Conservation (phyloP, 495 filamentous ascomycete species). For the Aspergillus coremiiformis region DNA sequence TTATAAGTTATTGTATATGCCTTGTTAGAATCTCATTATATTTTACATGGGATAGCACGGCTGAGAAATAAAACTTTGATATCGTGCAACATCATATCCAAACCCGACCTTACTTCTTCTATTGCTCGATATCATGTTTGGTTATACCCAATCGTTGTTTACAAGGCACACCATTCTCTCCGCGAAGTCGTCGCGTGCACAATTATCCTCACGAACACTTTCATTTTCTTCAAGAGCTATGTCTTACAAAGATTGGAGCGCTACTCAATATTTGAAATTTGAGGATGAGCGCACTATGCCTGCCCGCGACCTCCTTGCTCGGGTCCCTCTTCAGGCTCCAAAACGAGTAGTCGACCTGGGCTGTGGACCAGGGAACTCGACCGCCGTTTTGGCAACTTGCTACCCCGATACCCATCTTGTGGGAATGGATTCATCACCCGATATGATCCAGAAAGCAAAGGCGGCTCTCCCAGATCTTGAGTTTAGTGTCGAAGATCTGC, state of each 20-base stretch:
- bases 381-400: conserved; percentile 31
- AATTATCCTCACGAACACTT: background rate
- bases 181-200: background rate
- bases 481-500: conserved; percentile 35
- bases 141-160: background rate
- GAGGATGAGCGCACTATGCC: conserved; percentile 38
- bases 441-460: conserved; percentile 46
- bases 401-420: conserved; percentile 39
- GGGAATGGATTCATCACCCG: conserved; percentile 48
- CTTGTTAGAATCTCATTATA: too few species aligned
- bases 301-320: conserved; percentile 38
- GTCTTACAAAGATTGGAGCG: conserved; percentile 37
- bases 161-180: background rate
- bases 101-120: too few species aligned
- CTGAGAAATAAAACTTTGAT: too few species aligned
- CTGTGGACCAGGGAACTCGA: conserved; percentile 51
- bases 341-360: conserved; percentile 45
- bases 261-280: conserved; percentile 44
- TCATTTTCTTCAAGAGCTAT: conserved; percentile 11
- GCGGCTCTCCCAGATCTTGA: conserved; percentile 21
- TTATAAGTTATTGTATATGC: background rate
- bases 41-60: too few species aligned
- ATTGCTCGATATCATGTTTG: too few species aligned
- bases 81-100: too few species aligned
- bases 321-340: conserved; percentile 27